Evolutionary conservation across 2,329 filamentous ascomycete genomes (phyloP).

Genomic region (Paraphoma sp.): DNA sequence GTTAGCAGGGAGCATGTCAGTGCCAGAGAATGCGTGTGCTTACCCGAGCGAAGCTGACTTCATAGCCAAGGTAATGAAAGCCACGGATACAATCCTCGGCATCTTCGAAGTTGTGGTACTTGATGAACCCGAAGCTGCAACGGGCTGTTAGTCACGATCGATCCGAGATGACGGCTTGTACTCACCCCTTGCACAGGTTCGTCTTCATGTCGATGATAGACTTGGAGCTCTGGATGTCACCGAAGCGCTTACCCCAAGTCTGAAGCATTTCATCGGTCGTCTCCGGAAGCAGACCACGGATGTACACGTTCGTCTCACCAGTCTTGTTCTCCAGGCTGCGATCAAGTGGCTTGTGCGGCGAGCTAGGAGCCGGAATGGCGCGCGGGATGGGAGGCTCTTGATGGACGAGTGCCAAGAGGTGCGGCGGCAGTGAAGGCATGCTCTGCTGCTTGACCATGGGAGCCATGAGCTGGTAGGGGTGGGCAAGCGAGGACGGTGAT

Average conservation of each 20-base stretch:
- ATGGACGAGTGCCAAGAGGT: constrained; percentile 56
- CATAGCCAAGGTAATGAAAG: constrained; percentile 92
- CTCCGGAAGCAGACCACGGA: constrained; percentile 91
- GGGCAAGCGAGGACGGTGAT: constrained; percentile 56
- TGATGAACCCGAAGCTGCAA: constrained; percentile 91
- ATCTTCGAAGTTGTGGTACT: constrained; percentile 85
- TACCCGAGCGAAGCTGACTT: constrained; percentile 95
- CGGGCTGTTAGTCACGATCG: constrained; percentile 7
- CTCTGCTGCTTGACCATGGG: constrained; percentile 46
- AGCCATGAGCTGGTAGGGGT: constrained; percentile 52
- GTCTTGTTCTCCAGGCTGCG: constrained; percentile 94
- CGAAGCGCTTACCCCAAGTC: constrained; percentile 84
- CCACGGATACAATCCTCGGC: constrained; percentile 96
- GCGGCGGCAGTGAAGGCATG: constrained; percentile 51
- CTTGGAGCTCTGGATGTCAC: constrained; percentile 94
- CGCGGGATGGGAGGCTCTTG: constrained; percentile 84
- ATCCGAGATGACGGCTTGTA: not conserved
- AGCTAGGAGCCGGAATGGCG: constrained; percentile 87
- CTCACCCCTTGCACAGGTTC: constrained; percentile 92
- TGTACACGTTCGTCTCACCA: constrained; percentile 97
- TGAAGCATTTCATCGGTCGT: constrained; percentile 91
- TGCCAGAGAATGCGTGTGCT: constrained; percentile 36
- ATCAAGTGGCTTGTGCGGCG: constrained; percentile 87
- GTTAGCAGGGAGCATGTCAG: constrained; percentile 15
- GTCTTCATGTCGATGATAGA: constrained; percentile 96